A percentile compares a stretch with the other conserved stretches of the same genome.
Evolutionary conservation across 2,329 filamentous ascomycete species (phyloP).

Genomic region (Xylaria sp.): DNA sequence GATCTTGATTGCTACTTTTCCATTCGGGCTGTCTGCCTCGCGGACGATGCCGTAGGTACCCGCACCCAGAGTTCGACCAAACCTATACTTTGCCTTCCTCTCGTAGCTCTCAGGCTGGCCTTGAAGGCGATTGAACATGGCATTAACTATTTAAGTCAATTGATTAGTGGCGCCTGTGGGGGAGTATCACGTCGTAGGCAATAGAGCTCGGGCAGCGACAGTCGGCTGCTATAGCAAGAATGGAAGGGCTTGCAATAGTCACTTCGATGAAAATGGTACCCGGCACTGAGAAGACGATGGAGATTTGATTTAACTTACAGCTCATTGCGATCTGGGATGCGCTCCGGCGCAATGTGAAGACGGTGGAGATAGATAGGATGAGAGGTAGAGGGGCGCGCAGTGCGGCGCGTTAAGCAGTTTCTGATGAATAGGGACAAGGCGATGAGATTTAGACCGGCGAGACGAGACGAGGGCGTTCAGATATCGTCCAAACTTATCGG

Average conservation of each 20-base stretch:
- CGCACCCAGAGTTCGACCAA: constrained; percentile 92
- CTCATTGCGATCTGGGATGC: constrained; percentile 52
- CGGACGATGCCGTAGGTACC: constrained; percentile 98
- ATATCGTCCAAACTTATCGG: constrained; percentile 12
- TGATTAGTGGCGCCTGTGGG: constrained; percentile 27
- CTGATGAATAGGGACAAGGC: neutral
- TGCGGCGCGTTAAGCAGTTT: constrained; percentile 11
- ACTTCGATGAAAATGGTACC: neutral
- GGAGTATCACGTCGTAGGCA: constrained; percentile 24
- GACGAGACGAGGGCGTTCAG: neutral
- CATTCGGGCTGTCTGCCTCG: constrained; percentile 85
- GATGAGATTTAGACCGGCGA: constrained; percentile 16
- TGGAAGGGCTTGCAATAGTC: neutral
- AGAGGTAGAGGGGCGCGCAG: constrained; percentile 15
- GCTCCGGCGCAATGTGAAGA: constrained; percentile 28
- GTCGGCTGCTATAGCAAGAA: constrained; percentile 1
- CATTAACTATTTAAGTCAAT: constrained; percentile 69
- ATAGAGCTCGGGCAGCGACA: neutral
- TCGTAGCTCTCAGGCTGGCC: constrained; percentile 98
- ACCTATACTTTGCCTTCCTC: constrained; percentile 94
- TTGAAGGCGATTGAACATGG: constrained; percentile 94
- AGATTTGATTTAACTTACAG: constrained; percentile 51
- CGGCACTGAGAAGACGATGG: constrained; percentile 42
- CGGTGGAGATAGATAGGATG: constrained; percentile 7
- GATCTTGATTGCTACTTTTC: constrained; percentile 96